These are phyloP conservation scores for Wickerhamiella vanderwaltii DNA, from an alignment of 805 yeast genomes.

Conservation along the genomic window DNA sequence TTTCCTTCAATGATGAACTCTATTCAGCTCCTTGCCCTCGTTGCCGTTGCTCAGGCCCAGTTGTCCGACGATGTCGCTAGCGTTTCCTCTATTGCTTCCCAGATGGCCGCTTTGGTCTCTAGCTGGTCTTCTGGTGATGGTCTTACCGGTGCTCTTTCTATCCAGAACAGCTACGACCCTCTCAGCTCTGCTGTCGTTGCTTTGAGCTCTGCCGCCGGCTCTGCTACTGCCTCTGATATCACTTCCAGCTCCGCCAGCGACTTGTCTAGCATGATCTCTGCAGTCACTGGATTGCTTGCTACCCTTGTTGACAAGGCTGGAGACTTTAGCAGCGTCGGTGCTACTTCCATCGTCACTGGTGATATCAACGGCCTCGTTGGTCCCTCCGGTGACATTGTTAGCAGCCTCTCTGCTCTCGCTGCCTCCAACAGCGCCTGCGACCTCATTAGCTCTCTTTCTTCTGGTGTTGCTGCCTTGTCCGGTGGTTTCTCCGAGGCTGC, in stretches of 20 bases:
- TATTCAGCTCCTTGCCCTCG: constrained; percentile 17
- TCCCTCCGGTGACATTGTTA: constrained; percentile 19
- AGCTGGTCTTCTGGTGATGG: constrained; percentile 17
- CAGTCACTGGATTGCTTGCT: constrained; percentile 18
- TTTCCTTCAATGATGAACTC: constrained; percentile 18
- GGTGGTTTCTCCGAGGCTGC: constrained; percentile 16
- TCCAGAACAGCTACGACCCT: constrained; percentile 16
- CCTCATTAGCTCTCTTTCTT: constrained; percentile 10
- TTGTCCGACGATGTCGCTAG: constrained; percentile 13
- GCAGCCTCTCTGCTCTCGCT: constrained; percentile 16
- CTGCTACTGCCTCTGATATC: constrained; percentile 10
- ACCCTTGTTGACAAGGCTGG: constrained; percentile 20
- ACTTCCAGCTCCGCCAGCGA: constrained; percentile 10
- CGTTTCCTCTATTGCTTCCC: constrained; percentile 11
- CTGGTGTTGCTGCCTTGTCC: constrained; percentile 11
- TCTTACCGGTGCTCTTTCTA: constrained; percentile 20
- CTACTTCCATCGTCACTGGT: constrained; percentile 17
- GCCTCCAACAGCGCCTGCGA: constrained; percentile 14
- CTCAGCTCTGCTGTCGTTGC: constrained; percentile 9
- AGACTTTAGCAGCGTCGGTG: constrained; percentile 19
- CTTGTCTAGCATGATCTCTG: constrained; percentile 12
- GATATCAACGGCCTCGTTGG: constrained; percentile 19
- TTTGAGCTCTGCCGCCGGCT: constrained; percentile 2
- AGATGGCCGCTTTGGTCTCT: constrained; percentile 13
- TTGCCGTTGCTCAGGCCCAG: constrained; percentile 15